Percentiles rank a stretch among this genome's conserved stretches.
These are phyloP conservation scores for Pestalotiopsis sp. DNA, from an alignment of 2,329 filamentous ascomycete genomes.

Conservation along the genomic window DNA sequence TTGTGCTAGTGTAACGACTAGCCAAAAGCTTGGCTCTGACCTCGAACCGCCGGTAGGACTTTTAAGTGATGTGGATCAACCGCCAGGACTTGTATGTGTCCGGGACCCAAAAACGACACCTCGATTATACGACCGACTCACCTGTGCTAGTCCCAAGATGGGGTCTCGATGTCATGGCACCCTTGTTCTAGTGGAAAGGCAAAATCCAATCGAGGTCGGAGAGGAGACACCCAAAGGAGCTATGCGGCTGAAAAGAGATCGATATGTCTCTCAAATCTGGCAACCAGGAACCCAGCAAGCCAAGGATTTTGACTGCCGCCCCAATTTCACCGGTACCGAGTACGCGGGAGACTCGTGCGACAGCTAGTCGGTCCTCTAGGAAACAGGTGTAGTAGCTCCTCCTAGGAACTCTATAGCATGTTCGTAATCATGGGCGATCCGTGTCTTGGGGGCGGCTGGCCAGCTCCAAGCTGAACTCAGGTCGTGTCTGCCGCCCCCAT, in stretches of 20 bases:
- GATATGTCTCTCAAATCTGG: neutral
- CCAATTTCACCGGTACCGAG: neutral
- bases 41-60: neutral
- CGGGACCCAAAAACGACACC: neutral
- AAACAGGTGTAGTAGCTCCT: neutral
- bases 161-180: neutral
- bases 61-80: neutral
- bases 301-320: conserved; percentile 3
- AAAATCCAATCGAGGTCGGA: neutral
- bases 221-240: neutral
- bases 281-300: neutral
- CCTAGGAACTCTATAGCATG: neutral
- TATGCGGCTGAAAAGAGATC: conserved; percentile 1
- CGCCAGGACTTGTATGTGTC: neutral
- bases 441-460: conserved; percentile 1
- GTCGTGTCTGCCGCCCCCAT: conserved; percentile 2
- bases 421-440: conserved; percentile 3
- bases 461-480: conserved; percentile 1
- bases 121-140: neutral
- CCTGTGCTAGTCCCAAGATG: neutral
- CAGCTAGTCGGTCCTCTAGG: neutral
- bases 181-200: neutral
- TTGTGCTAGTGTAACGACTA: neutral
- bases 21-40: neutral
- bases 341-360: neutral